Evolutionary conservation across 495 filamentous ascomycete genomes (phyloP), one percentile per base, ranked within the genome.

Genomic region (Tuber melanosporum): DNA sequence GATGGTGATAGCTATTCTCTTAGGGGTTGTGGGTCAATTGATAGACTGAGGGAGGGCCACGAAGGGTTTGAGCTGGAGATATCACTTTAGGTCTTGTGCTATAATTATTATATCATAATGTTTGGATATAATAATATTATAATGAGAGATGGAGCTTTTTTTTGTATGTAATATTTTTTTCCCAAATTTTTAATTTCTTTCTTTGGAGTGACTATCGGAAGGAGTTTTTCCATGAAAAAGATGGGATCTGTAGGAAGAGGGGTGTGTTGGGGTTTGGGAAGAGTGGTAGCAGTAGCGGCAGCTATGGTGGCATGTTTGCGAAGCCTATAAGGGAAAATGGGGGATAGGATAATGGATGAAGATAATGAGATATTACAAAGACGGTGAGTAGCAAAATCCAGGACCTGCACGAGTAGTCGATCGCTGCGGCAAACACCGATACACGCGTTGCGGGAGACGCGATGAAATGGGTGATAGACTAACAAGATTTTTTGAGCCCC

Each of bases 361-460:
- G 49, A 26, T 26, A 57, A 14, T 57, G 49, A 26, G 49, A 57
- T 57, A 26, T 57, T 57, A 57, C 49, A 57, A 26, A 36, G 26
- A 36, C 2, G 57, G 57, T 36, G 26, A 26, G 57, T 8, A 36
- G 57, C 76, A 73, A 73, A 75, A 73, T 57, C 45, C 70, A 57
- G 22, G 72, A 45, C 43, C 49, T 26, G 72, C 9, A 43, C 42
- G 9, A 43, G 42, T 41, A 74, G 75, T 74, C 77, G 77, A 79
- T 79, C 75, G 57, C 42, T 57, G 77, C 66, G 26, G 75, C 74
- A 69, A 52, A 73, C 52, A 74, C 57, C 75, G 77, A 79, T 79
- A 76, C 52, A 45, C 71, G 71, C 69, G 36, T 44, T 42, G 69
- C 74, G 57, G 74, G 57, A 45, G 72, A 79, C 72, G 77, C 69